A percentile compares a stretch with the other conserved stretches of the same genome.
Conservation (phyloP, 1,284 basidiomycete species). For the Ustilago tritici region DNA sequence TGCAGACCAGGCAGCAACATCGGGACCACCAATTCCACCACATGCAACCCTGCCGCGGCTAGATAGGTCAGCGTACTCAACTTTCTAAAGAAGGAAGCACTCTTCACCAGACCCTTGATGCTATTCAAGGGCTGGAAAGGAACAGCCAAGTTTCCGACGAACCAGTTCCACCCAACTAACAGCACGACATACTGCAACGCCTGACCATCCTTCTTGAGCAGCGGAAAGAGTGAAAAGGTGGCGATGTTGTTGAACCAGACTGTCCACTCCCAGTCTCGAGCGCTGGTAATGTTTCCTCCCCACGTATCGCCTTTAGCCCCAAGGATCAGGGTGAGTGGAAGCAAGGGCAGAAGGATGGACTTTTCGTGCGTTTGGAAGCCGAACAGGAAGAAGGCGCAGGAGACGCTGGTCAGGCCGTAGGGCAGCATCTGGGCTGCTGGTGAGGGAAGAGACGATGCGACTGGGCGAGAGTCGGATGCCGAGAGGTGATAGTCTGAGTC, state of each 20-base stretch:
- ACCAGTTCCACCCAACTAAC: constrained; percentile 81
- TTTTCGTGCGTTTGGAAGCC: constrained; percentile 97
- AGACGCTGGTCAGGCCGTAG: constrained; percentile 64
- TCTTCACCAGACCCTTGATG: constrained; percentile 10
- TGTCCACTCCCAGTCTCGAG: constrained; percentile 79
- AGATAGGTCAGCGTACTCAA: constrained; percentile 69
- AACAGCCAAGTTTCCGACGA: constrained; percentile 74
- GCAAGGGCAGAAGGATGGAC: constrained; percentile 85
- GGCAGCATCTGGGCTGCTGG: constrained; percentile 72
- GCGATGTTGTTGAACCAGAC: constrained; percentile 86
- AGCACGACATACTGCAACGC: constrained; percentile 79
- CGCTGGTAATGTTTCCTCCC: constrained; percentile 71
- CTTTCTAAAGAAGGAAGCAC: constrained; percentile 16
- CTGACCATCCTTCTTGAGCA: constrained; percentile 84
- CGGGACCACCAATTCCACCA: constrained; percentile 75
- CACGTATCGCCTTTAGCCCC: constrained; percentile 73
- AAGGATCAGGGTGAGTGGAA: constrained; percentile 84
- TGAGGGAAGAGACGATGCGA: constrained; percentile 75
- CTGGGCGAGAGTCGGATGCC: constrained; percentile 72
- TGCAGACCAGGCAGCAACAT: constrained; percentile 18
- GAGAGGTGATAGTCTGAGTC: constrained; percentile 59
- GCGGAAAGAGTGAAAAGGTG: constrained; percentile 89
- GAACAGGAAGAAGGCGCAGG: constrained; percentile 89
- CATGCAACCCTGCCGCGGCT: constrained; percentile 75
- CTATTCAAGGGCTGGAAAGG: constrained; percentile 26